phyloP scores from a whole-genome alignment of 768 basidiomycete genomes.

The Lactarius akahatsu region DNA sequence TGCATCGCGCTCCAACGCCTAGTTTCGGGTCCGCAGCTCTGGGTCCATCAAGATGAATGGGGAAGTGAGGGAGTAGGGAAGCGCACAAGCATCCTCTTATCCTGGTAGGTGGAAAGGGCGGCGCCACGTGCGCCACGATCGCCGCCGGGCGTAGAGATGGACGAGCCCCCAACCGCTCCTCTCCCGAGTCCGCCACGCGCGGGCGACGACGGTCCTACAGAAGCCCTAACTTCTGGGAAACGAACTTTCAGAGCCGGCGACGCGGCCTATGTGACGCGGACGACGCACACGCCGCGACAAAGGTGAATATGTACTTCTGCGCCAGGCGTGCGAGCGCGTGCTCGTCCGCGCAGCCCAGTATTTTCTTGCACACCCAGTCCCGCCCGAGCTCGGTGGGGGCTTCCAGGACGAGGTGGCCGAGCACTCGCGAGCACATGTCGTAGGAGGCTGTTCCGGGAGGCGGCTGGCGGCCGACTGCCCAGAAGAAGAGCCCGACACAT shows the following conservation, averaged over 20 bases:
- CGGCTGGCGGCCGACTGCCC: slow-evolving; percentile 24
- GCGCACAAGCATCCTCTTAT: slow-evolving; percentile 15
- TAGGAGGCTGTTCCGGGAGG: slow-evolving; percentile 17
- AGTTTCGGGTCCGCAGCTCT: neutral
- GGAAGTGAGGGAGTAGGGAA: neutral
- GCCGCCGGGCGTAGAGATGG: slow-evolving; percentile 8
- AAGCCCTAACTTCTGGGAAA: slow-evolving; percentile 22
- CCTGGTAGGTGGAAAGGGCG: slow-evolving; percentile 6
- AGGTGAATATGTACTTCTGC: slow-evolving; percentile 26
- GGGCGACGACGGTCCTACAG: slow-evolving; percentile 11
- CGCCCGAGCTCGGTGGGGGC: slow-evolving; percentile 22
- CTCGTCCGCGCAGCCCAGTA: slow-evolving; percentile 25
- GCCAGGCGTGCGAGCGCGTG: slow-evolving; percentile 23
- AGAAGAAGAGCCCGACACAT: slow-evolving; percentile 24
- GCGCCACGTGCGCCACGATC: neutral
- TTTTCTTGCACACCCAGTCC: slow-evolving; percentile 24
- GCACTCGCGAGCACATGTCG: slow-evolving; percentile 27
- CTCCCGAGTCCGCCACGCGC: slow-evolving; percentile 3
- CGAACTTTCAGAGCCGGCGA: slow-evolving; percentile 7
- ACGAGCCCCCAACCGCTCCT: neutral
- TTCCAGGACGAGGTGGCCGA: slow-evolving; percentile 25
- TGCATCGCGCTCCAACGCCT: slow-evolving; percentile 23
- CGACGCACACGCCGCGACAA: slow-evolving; percentile 25
- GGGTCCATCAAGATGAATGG: neutral
- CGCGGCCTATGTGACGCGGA: neutral